Percentiles rank a stretch among this genome's conserved stretches.
These are phyloP conservation scores for Blechomonas ayalai DNA, from an alignment of 208 protist genomes.

Conservation along the genomic window DNA sequence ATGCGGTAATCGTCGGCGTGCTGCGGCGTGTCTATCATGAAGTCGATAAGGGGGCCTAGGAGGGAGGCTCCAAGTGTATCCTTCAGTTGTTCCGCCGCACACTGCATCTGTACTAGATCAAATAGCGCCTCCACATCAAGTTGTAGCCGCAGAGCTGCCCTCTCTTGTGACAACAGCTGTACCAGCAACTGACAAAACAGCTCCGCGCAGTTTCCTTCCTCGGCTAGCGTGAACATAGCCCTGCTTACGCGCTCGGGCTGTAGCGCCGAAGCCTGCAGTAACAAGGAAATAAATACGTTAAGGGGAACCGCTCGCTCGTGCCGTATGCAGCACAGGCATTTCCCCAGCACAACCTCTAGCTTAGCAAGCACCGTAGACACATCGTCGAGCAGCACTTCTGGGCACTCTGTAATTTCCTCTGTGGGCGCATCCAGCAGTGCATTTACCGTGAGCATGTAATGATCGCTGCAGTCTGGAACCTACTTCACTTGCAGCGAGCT, in stretches of 20 bases:
- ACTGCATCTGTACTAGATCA: constrained; percentile 51
- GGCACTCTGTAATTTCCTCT: constrained; percentile 26
- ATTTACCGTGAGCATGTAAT: constrained; percentile 32
- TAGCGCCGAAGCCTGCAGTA: constrained; percentile 21
- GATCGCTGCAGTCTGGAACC: too few relatives aligned
- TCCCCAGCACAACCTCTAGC: constrained; percentile 47
- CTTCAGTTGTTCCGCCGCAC: constrained; percentile 34
- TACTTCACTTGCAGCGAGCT: too few relatives aligned
- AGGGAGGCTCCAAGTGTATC: constrained; percentile 32
- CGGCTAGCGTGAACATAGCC: constrained; percentile 18
- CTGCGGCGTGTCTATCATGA: constrained; percentile 32
- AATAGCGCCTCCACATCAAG: constrained; percentile 66
- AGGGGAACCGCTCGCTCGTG: constrained; percentile 30
- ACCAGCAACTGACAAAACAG: constrained; percentile 29
- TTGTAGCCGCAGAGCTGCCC: constrained; percentile 22
- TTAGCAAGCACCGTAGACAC: constrained; percentile 22
- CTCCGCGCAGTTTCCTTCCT: constrained; percentile 36
- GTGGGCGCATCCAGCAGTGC: constrained; percentile 36
- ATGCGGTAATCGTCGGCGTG: constrained; percentile 69
- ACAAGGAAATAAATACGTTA: constrained; percentile 38
- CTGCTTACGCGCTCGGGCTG: constrained; percentile 19
- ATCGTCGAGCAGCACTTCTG: constrained; percentile 20
- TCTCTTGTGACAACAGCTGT: constrained; percentile 27
- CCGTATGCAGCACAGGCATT: constrained; percentile 59
- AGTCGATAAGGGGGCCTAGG: constrained; percentile 36